Evolutionary conservation across 108 stramenopile genomes (phyloP).

Genomic region (Cyclotella sp.): DNA sequence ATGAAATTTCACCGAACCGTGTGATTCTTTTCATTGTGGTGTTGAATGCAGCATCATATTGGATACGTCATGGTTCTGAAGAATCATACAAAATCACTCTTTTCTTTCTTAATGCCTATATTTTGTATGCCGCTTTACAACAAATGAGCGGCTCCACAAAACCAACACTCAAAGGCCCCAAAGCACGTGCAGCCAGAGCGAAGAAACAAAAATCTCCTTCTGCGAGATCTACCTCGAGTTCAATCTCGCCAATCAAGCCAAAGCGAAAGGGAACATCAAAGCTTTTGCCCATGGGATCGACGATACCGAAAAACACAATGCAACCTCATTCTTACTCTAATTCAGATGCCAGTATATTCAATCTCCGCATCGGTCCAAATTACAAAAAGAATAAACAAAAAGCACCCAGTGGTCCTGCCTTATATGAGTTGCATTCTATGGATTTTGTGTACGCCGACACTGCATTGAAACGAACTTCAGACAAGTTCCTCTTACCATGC

Average conservation of each 20-base stretch:
- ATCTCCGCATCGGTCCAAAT: conserved; percentile 54
- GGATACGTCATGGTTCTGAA: conserved; percentile 51
- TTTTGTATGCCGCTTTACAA: conserved; percentile 36
- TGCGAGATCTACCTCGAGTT: neutral
- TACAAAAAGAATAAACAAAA: conserved; percentile 57
- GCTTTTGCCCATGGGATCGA: conserved; percentile 25
- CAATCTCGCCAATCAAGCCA: neutral
- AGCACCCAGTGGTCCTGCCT: conserved; percentile 52
- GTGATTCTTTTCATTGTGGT: conserved; percentile 31
- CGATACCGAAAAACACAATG: conserved; percentile 40
- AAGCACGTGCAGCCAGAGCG: conserved; percentile 39
- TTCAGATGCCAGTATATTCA: conserved; percentile 35
- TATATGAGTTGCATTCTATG: conserved; percentile 53
- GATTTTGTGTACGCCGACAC: conserved; percentile 47
- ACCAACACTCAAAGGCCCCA: conserved; percentile 22
- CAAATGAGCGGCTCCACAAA: neutral
- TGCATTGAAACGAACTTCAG: conserved; percentile 34
- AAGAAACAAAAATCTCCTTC: conserved; percentile 7
- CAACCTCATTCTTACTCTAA: conserved; percentile 44
- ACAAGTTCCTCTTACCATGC: conserved; percentile 45
- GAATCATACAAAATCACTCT: conserved; percentile 31
- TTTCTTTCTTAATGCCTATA: conserved; percentile 44
- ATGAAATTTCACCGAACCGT: conserved; percentile 14
- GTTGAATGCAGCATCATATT: conserved; percentile 38
- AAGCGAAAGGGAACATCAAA: conserved; percentile 19